A percentile compares a stretch with the other conserved stretches of the same genome.
Evolutionary conservation across 225 moss, liverwort and hornwort genomes (phyloP).

Genomic region (Polytrichum formosum): DNA sequence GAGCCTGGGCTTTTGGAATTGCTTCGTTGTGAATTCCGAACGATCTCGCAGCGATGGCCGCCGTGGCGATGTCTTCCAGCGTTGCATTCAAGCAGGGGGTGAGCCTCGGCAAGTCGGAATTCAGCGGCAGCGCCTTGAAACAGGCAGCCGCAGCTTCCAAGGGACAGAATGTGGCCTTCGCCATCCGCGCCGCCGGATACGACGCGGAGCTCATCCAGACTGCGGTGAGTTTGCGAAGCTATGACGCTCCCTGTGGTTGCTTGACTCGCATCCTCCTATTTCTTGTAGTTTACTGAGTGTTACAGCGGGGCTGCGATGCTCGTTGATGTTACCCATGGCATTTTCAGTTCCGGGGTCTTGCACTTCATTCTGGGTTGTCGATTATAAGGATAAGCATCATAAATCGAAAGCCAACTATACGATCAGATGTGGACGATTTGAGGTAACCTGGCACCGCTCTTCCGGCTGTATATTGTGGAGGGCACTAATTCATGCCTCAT

Average conservation of each 20-base stretch:
- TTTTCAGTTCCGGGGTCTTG: not conserved
- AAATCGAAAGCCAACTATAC: no score
- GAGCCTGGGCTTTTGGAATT: not conserved
- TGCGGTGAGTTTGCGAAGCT: slow-evolving; percentile 27
- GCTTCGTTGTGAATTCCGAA: not conserved
- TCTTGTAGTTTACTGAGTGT: no score
- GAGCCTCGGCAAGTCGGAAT: slow-evolving; percentile 38
- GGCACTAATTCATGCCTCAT: no score
- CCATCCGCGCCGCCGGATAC: slow-evolving; percentile 42
- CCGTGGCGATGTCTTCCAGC: slow-evolving; percentile 30
- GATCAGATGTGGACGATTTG: no score
- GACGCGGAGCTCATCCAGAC: slow-evolving; percentile 49
- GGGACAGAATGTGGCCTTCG: slow-evolving; percentile 28
- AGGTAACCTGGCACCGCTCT: no score
- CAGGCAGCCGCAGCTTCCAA: slow-evolving; percentile 18
- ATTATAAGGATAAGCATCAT: not conserved
- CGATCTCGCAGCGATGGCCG: slow-evolving; percentile 23
- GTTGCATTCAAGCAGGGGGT: slow-evolving; percentile 32
- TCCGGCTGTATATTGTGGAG: no score
- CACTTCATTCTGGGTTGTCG: not conserved
- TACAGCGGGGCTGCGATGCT: not conserved
- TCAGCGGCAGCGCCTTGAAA: slow-evolving; percentile 26
- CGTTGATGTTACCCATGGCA: not conserved
- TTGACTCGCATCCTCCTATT: not conserved
- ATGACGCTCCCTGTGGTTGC: no score